A percentile compares a stretch with the other conserved stretches of the same genome.
phyloP scores from a whole-genome alignment of 2,329 filamentous ascomycete genomes.

The Xylariales sp. region DNA sequence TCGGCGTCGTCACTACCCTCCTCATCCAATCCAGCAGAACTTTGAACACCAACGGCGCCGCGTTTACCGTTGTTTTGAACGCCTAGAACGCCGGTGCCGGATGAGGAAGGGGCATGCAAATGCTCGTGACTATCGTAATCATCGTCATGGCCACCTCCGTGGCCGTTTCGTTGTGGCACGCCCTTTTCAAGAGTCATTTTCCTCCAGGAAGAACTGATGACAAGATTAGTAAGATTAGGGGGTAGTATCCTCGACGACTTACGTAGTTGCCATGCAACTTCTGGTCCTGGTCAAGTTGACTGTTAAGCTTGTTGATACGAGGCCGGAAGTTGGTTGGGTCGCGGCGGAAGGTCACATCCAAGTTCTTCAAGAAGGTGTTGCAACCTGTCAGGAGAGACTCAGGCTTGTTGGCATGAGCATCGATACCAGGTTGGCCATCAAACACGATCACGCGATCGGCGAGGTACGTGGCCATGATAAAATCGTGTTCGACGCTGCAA shows the following conservation, averaged over 20 bases:
- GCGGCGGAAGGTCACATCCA: conserved; percentile 97
- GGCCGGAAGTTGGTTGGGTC: conserved; percentile 94
- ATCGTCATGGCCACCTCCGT: conserved; percentile 17
- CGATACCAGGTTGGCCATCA: conserved; percentile 84
- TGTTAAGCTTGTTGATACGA: conserved; percentile 96
- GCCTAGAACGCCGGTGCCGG: conserved; percentile 45
- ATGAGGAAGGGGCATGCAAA: conserved; percentile 33
- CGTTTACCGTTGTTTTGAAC: conserved; percentile 38
- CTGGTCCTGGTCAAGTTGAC: conserved; percentile 96
- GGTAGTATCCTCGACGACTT: no score
- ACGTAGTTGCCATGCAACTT: conserved; percentile 83
- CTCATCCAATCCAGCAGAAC: conserved; percentile 31
- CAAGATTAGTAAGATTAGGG: conserved; percentile 13
- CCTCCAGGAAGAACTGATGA: conserved; percentile 87
- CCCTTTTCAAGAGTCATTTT: conserved; percentile 61
- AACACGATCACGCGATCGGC: conserved; percentile 98
- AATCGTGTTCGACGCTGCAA: conserved; percentile 81
- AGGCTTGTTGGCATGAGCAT: conserved; percentile 82
- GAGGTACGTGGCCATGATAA: conserved; percentile 64
- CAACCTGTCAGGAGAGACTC: conserved; percentile 92
- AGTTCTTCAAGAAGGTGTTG: conserved; percentile 93
- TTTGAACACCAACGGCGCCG: conserved; percentile 16
- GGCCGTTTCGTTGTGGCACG: conserved; percentile 41
- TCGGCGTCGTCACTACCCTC: conserved; percentile 59
- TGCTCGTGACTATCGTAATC: conserved; percentile 18